Evolutionary conservation across 441 rosid species (phyloP), one percentile per base, ranked within the genome.

Genomic region (Erysimum cheiri): DNA sequence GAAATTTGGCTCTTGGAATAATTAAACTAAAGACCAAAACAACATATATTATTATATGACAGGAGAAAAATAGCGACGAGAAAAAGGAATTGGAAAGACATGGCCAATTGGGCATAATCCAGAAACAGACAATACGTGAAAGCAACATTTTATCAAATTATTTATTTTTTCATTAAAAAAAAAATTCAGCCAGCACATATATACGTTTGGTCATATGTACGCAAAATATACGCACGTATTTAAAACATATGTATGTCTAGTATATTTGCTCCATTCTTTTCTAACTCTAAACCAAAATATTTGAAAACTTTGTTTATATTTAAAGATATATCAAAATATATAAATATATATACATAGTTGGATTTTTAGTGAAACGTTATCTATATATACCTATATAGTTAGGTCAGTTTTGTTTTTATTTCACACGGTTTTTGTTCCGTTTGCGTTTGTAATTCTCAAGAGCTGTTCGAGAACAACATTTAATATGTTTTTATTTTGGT

Each of bases 101-200:
- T 55, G 74, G 64, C 59, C 78, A 74, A 33, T 29, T 8, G 24
- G 44, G n/a, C 60, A 69, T 55, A 55, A 63, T 47, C 55, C 48
- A 75, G 49, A 69, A 75, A 56, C 17, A 47, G 61, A 70, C 75
- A 70, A 76, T 57, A 64, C 71, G 67, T 70, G 79, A 76, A 76
- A 76, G 79, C 75, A 64, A 64, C 79, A 76, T 70, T 65, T 76
- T 8, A 76, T 76, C 79, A 15, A 50, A 69, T 66, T 13, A 3
- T 37, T 59, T 24, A 13, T 57, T 29, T 29, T 26, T 50, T 14
- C 29, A 60, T 31, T 55, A 54, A 11, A 68, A 44, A 46, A 60
- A 44, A 22, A 60, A 44, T 64, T 36, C 37, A 61, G 73, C 70
- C 74, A 74, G 24, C 73, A 48, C 69, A 67, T 60, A 43, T 5